Evolutionary conservation across 1,139 yeast genomes (phyloP), one percentile per base, ranked within the genome.

Genomic region (Blastobotrys malaysiensis): DNA sequence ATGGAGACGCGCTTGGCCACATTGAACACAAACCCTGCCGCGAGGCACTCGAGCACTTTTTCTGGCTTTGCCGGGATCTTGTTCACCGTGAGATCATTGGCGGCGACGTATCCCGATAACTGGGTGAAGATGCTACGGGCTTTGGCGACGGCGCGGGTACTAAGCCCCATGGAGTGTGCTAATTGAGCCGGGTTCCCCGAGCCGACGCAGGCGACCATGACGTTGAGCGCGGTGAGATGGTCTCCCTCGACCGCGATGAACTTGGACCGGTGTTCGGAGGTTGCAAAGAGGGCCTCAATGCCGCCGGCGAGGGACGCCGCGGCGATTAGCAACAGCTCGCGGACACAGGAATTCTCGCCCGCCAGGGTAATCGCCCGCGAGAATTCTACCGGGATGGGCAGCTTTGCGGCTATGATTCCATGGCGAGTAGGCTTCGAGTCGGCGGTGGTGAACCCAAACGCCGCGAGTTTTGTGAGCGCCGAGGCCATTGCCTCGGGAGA

Each of bases 181-280:
- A 80, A 88, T 66, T 87, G 81, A 58, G 86, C 89, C 60, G 90
- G 81, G 67, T 96, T 87, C 96, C 96, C 88, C 46, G 83, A 89
- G 60, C 86, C 84, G 65, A 77, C 89, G 39, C 16, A 31, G 39
- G 39, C 39, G 14, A 11, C 14, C 39, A 31, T 31, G 5, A 88
- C 95, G 65, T 89, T 89, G 58, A 89, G 73, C 60, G 89, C 70
- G 0, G 97, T 87, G 59, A 90, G 74, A 69, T 88, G 95, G 69
- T 90, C 97, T 56, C 97, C 97, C 64, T 88, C 95, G 62, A 86
- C 89, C 1, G 93, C 95, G 70, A 86, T 86, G 50, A 81, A 75
- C 48, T 20, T 43, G n/a, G 48, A 6, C 11, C 18, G 18, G 45
- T 27, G 22, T 16, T 18, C 78, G 95, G 68, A 93, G 81, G 47